Evolutionary conservation across 2,329 filamentous ascomycete species (phyloP).

Genomic region (Talaromyces islandicus): DNA sequence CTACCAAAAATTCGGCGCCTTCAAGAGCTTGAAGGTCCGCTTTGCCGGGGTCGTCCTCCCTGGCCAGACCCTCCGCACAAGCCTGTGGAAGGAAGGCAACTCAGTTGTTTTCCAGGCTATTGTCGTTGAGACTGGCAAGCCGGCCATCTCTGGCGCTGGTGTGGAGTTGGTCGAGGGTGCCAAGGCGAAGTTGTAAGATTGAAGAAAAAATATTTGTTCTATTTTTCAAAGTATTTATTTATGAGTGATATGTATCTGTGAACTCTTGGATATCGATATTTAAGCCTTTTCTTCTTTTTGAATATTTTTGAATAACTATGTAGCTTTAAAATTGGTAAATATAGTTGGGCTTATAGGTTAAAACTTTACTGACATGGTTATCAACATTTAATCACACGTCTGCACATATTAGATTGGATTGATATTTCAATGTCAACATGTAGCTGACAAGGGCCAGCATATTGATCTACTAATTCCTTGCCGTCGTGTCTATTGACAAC

Average conservation of each 20-base stretch:
- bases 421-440: no score
- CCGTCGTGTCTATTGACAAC: no score
- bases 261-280: neutral
- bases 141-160: conserved; percentile 74
- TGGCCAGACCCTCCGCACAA: conserved; percentile 82
- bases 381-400: no score
- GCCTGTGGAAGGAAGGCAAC: conserved; percentile 87
- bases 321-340: neutral
- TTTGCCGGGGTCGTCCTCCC: conserved; percentile 82
- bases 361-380: no score
- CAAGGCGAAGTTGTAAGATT: conserved; percentile 46
- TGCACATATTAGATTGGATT: no score
- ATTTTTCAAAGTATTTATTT: neutral
- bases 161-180: conserved; percentile 60
- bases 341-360: neutral
- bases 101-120: conserved; percentile 78
- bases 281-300: neutral
- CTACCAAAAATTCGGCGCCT: conserved; percentile 72
- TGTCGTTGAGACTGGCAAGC: conserved; percentile 89
- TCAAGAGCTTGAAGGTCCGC: conserved; percentile 87
- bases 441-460: no score
- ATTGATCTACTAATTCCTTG: no score
- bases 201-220: neutral
- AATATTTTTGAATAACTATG: neutral
- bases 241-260: neutral